Percentiles rank a stretch among this genome's conserved stretches.
Conservation (phyloP, 2,329 filamentous ascomycete genomes). For the Claviceps humidiphila region DNA sequence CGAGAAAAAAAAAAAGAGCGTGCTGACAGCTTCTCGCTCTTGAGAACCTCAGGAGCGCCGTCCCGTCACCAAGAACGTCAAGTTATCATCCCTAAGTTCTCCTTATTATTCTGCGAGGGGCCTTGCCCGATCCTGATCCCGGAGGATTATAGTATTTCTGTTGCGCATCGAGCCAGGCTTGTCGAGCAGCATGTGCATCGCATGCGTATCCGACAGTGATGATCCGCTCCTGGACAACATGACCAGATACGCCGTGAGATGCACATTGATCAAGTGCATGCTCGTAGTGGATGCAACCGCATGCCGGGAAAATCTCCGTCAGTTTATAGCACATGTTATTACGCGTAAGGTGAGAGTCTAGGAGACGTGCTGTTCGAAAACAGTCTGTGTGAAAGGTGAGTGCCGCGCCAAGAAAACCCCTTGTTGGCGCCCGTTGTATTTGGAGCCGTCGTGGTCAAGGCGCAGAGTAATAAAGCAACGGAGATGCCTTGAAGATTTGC, state of each 20-base stretch:
- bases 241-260: conserved; percentile 59
- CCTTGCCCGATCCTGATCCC: conserved; percentile 21
- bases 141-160: conserved; percentile 39
- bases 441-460: neutral
- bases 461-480: conserved; percentile 2
- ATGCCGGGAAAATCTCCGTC: conserved; percentile 74
- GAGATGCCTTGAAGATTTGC: neutral
- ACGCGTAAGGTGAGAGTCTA: conserved; percentile 2
- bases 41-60: conserved; percentile 30
- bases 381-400: neutral
- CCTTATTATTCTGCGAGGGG: neutral
- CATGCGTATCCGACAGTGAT: conserved; percentile 79
- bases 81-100: neutral
- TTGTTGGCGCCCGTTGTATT: too few species aligned
- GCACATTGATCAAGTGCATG: conserved; percentile 77
- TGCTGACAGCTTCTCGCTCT: conserved; percentile 35
- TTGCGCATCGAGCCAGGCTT: conserved; percentile 25
- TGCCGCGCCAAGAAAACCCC: neutral
- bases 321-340: conserved; percentile 72
- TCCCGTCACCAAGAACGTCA: conserved; percentile 15
- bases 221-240: conserved; percentile 57
- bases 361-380: neutral
- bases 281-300: conserved; percentile 76
- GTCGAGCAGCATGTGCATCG: conserved; percentile 19
- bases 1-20: conserved; percentile 14